Conservation (phyloP, 495 filamentous ascomycete species). For the Penicillium cinerascens region DNA sequence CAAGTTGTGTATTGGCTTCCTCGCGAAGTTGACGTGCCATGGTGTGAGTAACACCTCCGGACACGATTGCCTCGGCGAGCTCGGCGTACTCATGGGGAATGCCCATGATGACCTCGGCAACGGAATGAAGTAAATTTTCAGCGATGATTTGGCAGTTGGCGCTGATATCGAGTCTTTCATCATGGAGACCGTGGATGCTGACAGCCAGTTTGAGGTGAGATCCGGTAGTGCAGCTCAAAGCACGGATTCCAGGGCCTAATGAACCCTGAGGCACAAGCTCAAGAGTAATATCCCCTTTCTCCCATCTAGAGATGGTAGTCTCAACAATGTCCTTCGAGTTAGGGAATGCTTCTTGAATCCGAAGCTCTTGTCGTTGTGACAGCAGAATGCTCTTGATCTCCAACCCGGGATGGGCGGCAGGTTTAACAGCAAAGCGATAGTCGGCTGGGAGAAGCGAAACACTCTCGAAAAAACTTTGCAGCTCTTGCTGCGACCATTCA, state of each 20-base stretch:
- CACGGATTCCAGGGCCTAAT: slow-evolving; percentile 41
- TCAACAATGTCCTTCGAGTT: slow-evolving; percentile 38
- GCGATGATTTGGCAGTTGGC: slow-evolving; percentile 50
- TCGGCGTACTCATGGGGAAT: slow-evolving; percentile 50
- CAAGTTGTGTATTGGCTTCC: slow-evolving; percentile 29
- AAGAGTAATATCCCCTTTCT: slow-evolving; percentile 39
- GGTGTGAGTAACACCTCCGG: slow-evolving; percentile 35
- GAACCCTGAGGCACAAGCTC: slow-evolving; percentile 45
- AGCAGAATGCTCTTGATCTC: slow-evolving; percentile 45
- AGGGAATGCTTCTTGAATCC: slow-evolving; percentile 46
- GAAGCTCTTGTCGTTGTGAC: slow-evolving; percentile 29
- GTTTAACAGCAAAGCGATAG: slow-evolving; percentile 34
- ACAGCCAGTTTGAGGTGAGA: slow-evolving; percentile 39
- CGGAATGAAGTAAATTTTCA: slow-evolving; percentile 53
- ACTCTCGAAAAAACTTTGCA: slow-evolving; percentile 45
- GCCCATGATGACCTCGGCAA: slow-evolving; percentile 45
- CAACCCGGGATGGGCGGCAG: slow-evolving; percentile 43
- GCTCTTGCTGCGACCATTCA: slow-evolving; percentile 50
- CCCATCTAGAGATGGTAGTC: slow-evolving; percentile 38
- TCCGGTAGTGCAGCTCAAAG: slow-evolving; percentile 42
- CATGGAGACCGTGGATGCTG: slow-evolving; percentile 36
- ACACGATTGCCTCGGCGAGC: slow-evolving; percentile 46
- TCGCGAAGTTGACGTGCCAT: slow-evolving; percentile 36
- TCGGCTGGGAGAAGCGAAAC: slow-evolving; percentile 27
- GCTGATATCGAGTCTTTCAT: slow-evolving; percentile 39